phyloP scores from a whole-genome alignment of 169 alveolate species.

The Theileria annulata region DNA sequence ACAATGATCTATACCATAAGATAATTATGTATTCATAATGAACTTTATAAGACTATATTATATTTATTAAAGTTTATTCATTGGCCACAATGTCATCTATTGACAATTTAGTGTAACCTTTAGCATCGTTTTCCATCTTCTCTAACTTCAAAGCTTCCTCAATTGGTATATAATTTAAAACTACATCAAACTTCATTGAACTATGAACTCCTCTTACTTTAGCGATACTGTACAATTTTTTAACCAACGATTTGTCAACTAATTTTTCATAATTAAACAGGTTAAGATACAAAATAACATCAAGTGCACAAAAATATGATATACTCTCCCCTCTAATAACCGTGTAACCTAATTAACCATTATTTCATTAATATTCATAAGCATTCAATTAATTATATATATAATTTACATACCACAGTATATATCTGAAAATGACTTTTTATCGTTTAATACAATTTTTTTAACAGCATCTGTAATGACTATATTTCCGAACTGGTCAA shows the following conservation, averaged over 20 bases:
- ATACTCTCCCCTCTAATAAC: slow-evolving; percentile 79
- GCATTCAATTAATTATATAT: not conserved
- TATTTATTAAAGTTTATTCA: slow-evolving; percentile 6
- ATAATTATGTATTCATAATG: not conserved
- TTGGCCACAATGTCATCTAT: slow-evolving; percentile 53
- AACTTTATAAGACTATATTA: not conserved
- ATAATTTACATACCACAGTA: slow-evolving; percentile 67
- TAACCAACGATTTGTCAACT: slow-evolving; percentile 21
- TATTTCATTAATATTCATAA: not conserved
- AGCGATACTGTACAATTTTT: slow-evolving; percentile 9
- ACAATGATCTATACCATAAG: not conserved
- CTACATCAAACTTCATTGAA: slow-evolving; percentile 6
- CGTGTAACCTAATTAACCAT: slow-evolving; percentile 60
- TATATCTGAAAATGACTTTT: slow-evolving; percentile 72
- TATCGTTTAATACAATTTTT: slow-evolving; percentile 63
- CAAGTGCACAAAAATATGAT: slow-evolving; percentile 77
- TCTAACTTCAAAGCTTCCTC: slow-evolving; percentile 50
- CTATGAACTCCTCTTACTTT: not conserved
- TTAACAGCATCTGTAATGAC: slow-evolving; percentile 73
- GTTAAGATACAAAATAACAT: slow-evolving; percentile 65
- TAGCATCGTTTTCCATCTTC: slow-evolving; percentile 47
- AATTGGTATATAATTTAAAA: slow-evolving; percentile 32
- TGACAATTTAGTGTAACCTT: not conserved
- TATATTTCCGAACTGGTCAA: slow-evolving; percentile 78
- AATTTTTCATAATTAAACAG: slow-evolving; percentile 65